Percentiles rank a stretch among this genome's conserved stretches.
These are phyloP conservation scores for Carnegiea gigantea DNA, from an alignment of 179 eudicot genomes.

Conservation along the genomic window DNA sequence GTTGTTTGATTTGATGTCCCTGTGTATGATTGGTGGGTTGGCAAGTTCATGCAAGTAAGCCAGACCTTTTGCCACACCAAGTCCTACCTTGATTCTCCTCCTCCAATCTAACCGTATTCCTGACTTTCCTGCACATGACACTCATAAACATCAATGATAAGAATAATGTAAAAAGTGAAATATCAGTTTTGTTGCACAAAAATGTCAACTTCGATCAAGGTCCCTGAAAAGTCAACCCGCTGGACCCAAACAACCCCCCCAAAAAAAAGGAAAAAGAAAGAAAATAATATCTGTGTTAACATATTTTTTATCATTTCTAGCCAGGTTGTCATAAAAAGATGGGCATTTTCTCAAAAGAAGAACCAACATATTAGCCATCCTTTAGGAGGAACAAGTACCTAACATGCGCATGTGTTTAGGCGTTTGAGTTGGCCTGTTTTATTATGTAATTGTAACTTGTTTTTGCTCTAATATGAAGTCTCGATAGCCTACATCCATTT, in stretches of 20 bases:
- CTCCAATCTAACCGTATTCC: conserved; percentile 62
- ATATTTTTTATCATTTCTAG: neutral
- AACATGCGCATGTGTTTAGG: neutral
- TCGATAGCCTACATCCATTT: too few relatives aligned
- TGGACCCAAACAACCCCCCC: too few relatives aligned
- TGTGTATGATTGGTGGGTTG: conserved; percentile 75
- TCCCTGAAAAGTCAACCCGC: neutral
- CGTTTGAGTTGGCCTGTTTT: too few relatives aligned
- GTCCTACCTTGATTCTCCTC: conserved; percentile 55
- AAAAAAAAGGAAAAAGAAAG: too few relatives aligned
- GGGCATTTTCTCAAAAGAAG: neutral
- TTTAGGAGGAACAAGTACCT: neutral
- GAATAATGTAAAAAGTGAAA: neutral
- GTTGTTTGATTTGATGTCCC: conserved; percentile 76
- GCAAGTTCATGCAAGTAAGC: conserved; percentile 87
- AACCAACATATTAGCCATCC: neutral
- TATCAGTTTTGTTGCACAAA: neutral
- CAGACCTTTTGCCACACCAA: conserved; percentile 72
- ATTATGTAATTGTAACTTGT: too few relatives aligned
- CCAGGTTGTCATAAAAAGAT: neutral
- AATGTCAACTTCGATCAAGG: neutral
- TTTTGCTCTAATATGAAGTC: too few relatives aligned
- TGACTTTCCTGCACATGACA: conserved; percentile 48
- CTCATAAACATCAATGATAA: neutral
- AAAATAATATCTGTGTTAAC: too few relatives aligned